A percentile compares a stretch with the other conserved stretches of the same genome.
Conservation (phyloP, 805 yeast genomes). For the Wickerhamomyces chambardii region DNA sequence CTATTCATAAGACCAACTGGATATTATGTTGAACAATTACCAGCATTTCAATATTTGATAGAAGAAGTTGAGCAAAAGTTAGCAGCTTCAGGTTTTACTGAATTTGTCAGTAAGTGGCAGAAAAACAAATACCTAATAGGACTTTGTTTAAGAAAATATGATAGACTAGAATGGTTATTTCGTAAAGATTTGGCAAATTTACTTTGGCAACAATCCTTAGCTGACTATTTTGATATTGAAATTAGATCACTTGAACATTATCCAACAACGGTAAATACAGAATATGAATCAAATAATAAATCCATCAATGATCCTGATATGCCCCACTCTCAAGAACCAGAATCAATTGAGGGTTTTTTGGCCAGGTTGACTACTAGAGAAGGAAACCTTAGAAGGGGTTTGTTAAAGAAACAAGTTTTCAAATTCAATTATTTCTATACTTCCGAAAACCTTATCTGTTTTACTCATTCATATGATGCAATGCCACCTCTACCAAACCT, state of each 20-base stretch:
- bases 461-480: constrained; percentile 43
- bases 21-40: constrained; percentile 14
- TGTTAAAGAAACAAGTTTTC: constrained; percentile 31
- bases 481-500: constrained; percentile 49
- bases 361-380: constrained; percentile 41
- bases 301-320: too few species aligned
- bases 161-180: constrained; percentile 63
- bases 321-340: constrained; percentile 61
- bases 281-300: constrained; percentile 9
- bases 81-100: constrained; percentile 13
- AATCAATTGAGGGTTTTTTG: constrained; percentile 77
- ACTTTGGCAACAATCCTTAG: constrained; percentile 33
- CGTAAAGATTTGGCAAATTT: constrained; percentile 34
- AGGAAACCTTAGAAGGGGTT: constrained; percentile 28
- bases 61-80: constrained; percentile 27
- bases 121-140: constrained; percentile 28
- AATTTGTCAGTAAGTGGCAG: constrained; percentile 18
- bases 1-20: constrained; percentile 9
- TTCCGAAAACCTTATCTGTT: constrained; percentile 50
- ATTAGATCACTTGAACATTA: constrained; percentile 38
- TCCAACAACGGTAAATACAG: constrained; percentile 18
- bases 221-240: constrained; percentile 47
- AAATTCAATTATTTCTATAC: constrained; percentile 58
- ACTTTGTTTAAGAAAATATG: constrained; percentile 59
- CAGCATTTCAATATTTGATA: constrained; percentile 28